Conservation (phyloP, 2,329 filamentous ascomycete genomes). For the Fusarium virguliforme region DNA sequence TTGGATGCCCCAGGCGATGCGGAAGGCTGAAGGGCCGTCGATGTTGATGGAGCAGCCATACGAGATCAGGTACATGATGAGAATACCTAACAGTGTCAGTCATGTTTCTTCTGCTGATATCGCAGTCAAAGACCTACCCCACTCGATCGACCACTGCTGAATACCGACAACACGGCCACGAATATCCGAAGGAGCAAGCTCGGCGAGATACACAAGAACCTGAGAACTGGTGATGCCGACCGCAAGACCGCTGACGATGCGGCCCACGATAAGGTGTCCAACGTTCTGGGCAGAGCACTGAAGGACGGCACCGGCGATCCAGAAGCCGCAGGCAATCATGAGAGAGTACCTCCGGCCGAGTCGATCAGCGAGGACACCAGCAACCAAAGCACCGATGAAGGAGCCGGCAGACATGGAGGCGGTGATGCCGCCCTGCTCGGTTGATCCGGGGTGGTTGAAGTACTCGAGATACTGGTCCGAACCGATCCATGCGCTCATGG, state of each 20-base stretch:
- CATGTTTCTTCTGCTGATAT: neutral
- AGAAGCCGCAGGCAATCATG: constrained; percentile 64
- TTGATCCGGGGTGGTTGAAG: constrained; percentile 64
- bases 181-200: constrained; percentile 71
- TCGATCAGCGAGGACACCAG: constrained; percentile 64
- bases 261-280: constrained; percentile 68
- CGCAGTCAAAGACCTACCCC: constrained; percentile 46
- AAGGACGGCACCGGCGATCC: constrained; percentile 73
- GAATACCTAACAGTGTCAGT: constrained; percentile 66
- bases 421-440: constrained; percentile 66
- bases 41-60: constrained; percentile 73
- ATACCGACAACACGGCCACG: constrained; percentile 78
- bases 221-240: constrained; percentile 79
- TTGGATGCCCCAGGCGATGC: constrained; percentile 76
- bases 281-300: constrained; percentile 73
- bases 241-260: constrained; percentile 75
- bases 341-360: constrained; percentile 63
- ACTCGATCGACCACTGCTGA: constrained; percentile 84
- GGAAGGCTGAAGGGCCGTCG: constrained; percentile 70
- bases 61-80: constrained; percentile 80
- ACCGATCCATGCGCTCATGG: constrained; percentile 72
- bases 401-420: constrained; percentile 67
- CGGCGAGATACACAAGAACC: constrained; percentile 78
- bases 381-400: constrained; percentile 62
- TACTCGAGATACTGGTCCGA: constrained; percentile 67